phyloP scores from a whole-genome alignment of 192 early-diverging fungal species.

The Podila horticola region DNA sequence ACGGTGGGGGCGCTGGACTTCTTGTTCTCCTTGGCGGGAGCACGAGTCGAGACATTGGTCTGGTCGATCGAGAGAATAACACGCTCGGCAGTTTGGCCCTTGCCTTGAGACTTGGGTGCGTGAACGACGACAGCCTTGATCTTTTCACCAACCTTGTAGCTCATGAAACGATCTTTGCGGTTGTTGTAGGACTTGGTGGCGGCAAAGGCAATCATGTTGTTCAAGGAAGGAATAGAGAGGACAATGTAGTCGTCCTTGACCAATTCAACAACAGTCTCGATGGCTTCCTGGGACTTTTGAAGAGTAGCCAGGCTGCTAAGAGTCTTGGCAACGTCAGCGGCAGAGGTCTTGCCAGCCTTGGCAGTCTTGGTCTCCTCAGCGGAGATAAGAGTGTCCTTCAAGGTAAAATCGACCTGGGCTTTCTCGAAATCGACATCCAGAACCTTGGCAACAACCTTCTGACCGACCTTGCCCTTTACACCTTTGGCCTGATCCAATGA shows the following conservation, averaged over 20 bases:
- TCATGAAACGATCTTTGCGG: slow-evolving; percentile 68
- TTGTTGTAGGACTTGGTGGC: slow-evolving; percentile 68
- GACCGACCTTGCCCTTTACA: slow-evolving; percentile 57
- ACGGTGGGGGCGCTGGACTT: slow-evolving; percentile 21
- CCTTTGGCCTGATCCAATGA: slow-evolving; percentile 66
- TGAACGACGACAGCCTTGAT: slow-evolving; percentile 56
- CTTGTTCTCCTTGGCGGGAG: slow-evolving; percentile 20
- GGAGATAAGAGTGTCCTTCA: slow-evolving; percentile 53
- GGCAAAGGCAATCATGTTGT: slow-evolving; percentile 67
- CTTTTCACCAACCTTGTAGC: slow-evolving; percentile 68
- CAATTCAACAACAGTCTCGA: slow-evolving; percentile 74
- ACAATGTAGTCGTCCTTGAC: slow-evolving; percentile 86
- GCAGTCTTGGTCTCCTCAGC: slow-evolving; percentile 29
- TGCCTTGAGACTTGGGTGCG: slow-evolving; percentile 42
- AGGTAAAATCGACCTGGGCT: slow-evolving; percentile 71
- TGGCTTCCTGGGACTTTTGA: slow-evolving; percentile 36
- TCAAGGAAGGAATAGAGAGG: slow-evolving; percentile 66
- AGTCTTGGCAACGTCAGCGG: slow-evolving; percentile 22
- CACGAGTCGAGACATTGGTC: not conserved
- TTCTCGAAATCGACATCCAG: slow-evolving; percentile 77
- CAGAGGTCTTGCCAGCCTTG: slow-evolving; percentile 23
- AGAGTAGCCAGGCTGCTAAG: slow-evolving; percentile 30
- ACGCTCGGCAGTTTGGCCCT: slow-evolving; percentile 40
- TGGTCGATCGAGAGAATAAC: slow-evolving; percentile 35
- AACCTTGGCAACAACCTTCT: slow-evolving; percentile 64